Percentiles rank a stretch among this genome's conserved stretches.
Conservation (phyloP, 2,329 filamentous ascomycete species). For the Tricladium varicosporioides region DNA sequence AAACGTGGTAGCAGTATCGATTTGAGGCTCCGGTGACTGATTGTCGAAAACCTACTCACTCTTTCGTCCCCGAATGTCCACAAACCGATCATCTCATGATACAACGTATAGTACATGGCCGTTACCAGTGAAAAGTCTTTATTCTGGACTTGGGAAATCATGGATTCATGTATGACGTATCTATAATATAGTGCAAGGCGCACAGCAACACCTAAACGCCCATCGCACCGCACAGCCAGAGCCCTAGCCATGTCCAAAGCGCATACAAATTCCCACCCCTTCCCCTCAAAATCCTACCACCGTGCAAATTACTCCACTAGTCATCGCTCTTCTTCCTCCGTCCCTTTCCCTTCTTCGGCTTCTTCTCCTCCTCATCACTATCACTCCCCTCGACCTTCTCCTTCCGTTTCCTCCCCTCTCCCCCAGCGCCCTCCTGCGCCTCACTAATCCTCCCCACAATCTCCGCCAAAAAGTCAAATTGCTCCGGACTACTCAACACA, state of each 20-base stretch:
- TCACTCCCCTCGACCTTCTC: slow-evolving; percentile 17
- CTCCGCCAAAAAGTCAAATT: slow-evolving; percentile 90
- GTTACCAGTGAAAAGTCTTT: too few species aligned
- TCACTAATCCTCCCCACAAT: slow-evolving; percentile 85
- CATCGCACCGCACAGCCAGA: too few species aligned
- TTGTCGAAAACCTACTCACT: too few species aligned
- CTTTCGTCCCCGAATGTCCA: too few species aligned
- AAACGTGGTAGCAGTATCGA: too few species aligned
- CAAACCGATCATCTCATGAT: too few species aligned
- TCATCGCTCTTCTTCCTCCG: slow-evolving; percentile 24
- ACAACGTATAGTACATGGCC: too few species aligned
- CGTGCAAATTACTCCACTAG: neutral
- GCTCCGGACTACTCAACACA: slow-evolving; percentile 74
- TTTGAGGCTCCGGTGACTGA: too few species aligned
- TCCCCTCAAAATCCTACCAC: neutral
- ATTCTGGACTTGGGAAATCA: too few species aligned
- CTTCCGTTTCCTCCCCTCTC: slow-evolving; percentile 26
- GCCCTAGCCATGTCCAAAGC: neutral
- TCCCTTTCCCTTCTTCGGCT: slow-evolving; percentile 30
- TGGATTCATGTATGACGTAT: too few species aligned
- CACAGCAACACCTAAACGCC: too few species aligned
- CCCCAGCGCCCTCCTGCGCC: slow-evolving; percentile 29
- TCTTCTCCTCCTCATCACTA: slow-evolving; percentile 25
- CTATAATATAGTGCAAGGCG: too few species aligned
- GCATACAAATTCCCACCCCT: neutral